Evolutionary conservation across 75 land plant species (phyloP).

Genomic region (Cupressus sempervirens): DNA sequence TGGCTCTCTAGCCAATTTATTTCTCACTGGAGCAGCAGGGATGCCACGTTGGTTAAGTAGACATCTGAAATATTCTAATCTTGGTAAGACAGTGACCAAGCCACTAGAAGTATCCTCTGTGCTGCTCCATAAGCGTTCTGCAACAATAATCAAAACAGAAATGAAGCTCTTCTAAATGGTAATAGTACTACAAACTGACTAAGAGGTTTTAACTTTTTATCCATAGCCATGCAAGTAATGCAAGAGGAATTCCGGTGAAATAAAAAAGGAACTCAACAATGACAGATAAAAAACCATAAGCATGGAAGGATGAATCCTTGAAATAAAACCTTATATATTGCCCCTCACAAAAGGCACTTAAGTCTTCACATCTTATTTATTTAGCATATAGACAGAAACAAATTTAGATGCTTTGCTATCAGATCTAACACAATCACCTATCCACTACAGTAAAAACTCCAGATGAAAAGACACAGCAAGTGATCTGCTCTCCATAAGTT

Average conservation of each 20-base stretch:
- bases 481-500: background rate
- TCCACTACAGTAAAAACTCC: background rate
- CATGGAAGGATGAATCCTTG: background rate
- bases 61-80: slow-evolving; percentile 76
- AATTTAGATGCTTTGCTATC: background rate
- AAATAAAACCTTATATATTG: background rate
- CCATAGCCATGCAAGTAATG: background rate
- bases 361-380: slow-evolving; percentile 1
- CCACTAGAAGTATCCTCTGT: slow-evolving; percentile 32
- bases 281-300: background rate
- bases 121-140: slow-evolving; percentile 89
- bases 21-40: slow-evolving; percentile 75
- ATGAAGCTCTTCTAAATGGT: slow-evolving; percentile 2
- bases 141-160: background rate
- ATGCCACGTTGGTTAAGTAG: slow-evolving; percentile 71
- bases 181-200: background rate
- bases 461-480: background rate
- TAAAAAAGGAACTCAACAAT: background rate
- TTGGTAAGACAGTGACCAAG: slow-evolving; percentile 31
- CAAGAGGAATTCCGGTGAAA: background rate
- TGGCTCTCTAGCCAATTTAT: slow-evolving; percentile 41
- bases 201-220: background rate
- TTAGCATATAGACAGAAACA: background rate
- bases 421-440: background rate
- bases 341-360: background rate